Evolutionary conservation across 2,329 filamentous ascomycete species (phyloP).

Genomic region (Fusarium proliferatum): DNA sequence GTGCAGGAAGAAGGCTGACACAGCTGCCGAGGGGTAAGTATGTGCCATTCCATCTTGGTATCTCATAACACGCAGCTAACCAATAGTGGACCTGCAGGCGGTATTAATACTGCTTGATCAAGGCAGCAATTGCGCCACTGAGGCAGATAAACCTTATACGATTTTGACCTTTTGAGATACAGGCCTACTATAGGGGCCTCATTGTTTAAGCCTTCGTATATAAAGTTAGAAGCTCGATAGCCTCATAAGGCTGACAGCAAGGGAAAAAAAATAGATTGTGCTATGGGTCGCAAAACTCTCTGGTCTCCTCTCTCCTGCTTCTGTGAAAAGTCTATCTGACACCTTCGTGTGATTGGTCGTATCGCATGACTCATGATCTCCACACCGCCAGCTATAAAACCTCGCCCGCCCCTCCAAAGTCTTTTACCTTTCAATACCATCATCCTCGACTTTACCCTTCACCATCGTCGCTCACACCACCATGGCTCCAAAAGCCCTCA

Average conservation of each 20-base stretch:
- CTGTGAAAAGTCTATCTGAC: background rate
- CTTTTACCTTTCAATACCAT: background rate
- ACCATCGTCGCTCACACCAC: accelerated
- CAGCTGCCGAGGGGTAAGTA: background rate
- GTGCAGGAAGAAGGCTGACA: too few species aligned
- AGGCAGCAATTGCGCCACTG: background rate
- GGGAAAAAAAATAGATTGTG: background rate
- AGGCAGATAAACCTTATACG: background rate
- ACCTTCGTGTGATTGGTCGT: background rate
- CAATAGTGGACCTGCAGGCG: background rate
- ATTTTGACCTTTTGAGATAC: background rate
- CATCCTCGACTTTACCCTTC: background rate
- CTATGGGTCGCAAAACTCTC: background rate
- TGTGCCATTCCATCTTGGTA: background rate
- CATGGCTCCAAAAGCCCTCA: background rate
- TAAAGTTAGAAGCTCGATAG: background rate
- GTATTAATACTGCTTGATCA: background rate
- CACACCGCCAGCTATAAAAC: background rate
- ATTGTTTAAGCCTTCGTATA: background rate
- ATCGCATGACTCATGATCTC: background rate
- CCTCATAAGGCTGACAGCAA: background rate
- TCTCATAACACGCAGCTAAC: background rate
- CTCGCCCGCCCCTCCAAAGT: background rate
- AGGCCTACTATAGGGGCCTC: background rate
- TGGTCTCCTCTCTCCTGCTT: background rate